These are phyloP conservation scores for Cystobasidium sp. DNA, from an alignment of 1,284 basidiomycete genomes.

Conservation along the genomic window DNA sequence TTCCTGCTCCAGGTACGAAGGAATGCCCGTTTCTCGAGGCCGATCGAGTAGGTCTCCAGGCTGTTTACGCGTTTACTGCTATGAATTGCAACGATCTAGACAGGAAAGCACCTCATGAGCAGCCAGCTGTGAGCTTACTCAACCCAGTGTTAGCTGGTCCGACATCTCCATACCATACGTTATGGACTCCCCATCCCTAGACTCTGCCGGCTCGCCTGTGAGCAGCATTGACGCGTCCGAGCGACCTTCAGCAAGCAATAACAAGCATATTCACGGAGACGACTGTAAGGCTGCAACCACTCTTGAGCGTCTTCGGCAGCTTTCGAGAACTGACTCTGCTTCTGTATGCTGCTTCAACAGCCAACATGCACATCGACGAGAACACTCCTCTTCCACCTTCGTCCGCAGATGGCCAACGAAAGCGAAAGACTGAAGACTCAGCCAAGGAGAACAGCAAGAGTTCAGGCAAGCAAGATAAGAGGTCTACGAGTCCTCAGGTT, in stretches of 20 bases:
- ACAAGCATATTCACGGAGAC: background rate
- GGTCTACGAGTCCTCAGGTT: background rate
- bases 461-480: conserved; percentile 9
- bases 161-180: background rate
- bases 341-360: background rate
- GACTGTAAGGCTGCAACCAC: background rate
- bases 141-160: too few relatives aligned
- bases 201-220: conserved; percentile 1
- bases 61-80: conserved; percentile 17
- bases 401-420: conserved; percentile 3
- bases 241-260: conserved; percentile 8
- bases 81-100: background rate
- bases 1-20: background rate
- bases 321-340: background rate
- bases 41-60: background rate
- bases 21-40: background rate
- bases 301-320: background rate
- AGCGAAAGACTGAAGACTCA: conserved; percentile 6
- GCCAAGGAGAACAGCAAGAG: conserved; percentile 1
- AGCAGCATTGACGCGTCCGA: conserved; percentile 16
- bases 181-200: conserved; percentile 23
- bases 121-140: background rate
- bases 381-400: conserved; percentile 3
- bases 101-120: background rate
- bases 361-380: conserved; percentile 5